Evolutionary conservation across 2,329 filamentous ascomycete species (phyloP).

Genomic region (Rachicladosporium sp.): DNA sequence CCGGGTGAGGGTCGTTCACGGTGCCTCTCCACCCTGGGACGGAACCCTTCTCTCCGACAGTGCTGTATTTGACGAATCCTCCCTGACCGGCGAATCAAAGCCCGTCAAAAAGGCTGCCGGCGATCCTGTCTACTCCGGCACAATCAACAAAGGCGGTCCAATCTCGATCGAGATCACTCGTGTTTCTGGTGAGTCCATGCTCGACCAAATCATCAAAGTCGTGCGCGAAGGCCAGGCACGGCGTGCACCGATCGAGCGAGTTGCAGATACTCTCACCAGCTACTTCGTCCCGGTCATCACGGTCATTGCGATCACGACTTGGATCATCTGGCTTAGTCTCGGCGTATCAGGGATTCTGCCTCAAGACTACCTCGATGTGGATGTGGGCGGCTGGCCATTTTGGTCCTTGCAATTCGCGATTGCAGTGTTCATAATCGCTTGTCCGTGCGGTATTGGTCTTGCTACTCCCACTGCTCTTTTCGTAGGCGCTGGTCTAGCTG

Average conservation of each 20-base stretch:
- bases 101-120: conserved; percentile 51
- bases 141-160: conserved; percentile 56
- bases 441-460: conserved; percentile 73
- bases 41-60: conserved; percentile 47
- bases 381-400: conserved; percentile 51
- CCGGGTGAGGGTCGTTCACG: conserved; percentile 59
- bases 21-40: conserved; percentile 74
- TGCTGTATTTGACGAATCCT: conserved; percentile 77
- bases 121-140: conserved; percentile 61
- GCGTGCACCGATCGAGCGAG: conserved; percentile 61
- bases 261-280: conserved; percentile 58
- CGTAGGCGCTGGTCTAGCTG: conserved; percentile 68
- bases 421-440: conserved; percentile 74
- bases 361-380: conserved; percentile 36
- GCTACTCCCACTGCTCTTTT: conserved; percentile 78
- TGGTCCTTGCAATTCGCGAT: conserved; percentile 77
- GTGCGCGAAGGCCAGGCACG: conserved; percentile 67
- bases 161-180: conserved; percentile 52
- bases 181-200: conserved; percentile 56
- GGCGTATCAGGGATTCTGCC: conserved; percentile 50
- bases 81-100: conserved; percentile 67
- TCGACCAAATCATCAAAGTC: conserved; percentile 65
- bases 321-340: conserved; percentile 57
- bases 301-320: conserved; percentile 56
- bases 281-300: conserved; percentile 68